Base-by-base conservation (phyloP, 805 yeast genomes). In the Cyberlindnera americana region DNA sequence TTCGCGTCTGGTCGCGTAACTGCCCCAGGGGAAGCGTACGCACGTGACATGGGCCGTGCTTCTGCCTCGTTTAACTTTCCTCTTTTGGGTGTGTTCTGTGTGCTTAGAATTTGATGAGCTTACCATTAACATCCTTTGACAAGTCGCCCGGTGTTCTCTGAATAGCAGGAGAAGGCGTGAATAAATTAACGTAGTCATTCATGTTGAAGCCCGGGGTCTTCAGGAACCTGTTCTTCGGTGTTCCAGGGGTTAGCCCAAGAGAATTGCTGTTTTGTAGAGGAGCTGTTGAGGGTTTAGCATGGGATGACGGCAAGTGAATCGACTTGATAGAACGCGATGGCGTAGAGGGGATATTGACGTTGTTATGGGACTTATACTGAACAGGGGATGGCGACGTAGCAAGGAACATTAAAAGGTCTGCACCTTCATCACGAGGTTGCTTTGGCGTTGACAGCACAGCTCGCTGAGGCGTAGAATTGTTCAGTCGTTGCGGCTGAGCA, bases 331-430 rank as follows among this genome's bases (percentile, higher is more conserved):
- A 29, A 24, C 49, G 44, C 3, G 56, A 48, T 7, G 57, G 56
- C 0, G 57, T 49, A 2, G 54, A 49, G 7, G 59, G 55, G 16
- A 45, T 43, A 27, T 50, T 46, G 18, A 25, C 18, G 27, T 22
- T 23, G 28, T 29, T 15, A 26, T 37, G 23, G 18, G 43, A 39
- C 28, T 44, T 47, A 39, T 54, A 52, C 29, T 55, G 59, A 6
- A 46, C 50, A 1, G 84, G 84, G 0, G 85, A 76, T 2, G 95
- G 95, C 8, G 93, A 83, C 6, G 90, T 83, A 2, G 95, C 95
- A 50, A 87, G 66, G 60, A 77, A 87, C 77, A 87, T 74, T 46
- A 87, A 70, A 45, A 87, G 64, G 57, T 83, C 91, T 1, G 95
- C 95, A 12, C 95, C 95, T 60, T 84, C 93, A 35, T 67, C 70